Evolutionary conservation across 495 filamentous ascomycete species (phyloP).

Genomic region (Rostrohypoxylon terebratum): DNA sequence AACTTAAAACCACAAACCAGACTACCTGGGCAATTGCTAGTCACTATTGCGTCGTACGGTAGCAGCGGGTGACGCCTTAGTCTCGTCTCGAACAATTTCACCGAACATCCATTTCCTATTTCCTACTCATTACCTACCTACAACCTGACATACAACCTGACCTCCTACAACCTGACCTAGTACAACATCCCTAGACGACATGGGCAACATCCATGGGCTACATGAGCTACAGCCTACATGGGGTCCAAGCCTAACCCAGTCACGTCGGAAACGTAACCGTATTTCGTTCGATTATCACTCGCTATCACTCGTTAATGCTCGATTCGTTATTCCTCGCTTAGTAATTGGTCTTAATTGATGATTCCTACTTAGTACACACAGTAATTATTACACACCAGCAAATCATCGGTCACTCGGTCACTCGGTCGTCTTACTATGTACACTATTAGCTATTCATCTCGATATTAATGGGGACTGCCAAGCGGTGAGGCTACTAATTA

Average conservation of each 20-base stretch:
- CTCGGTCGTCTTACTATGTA: slow-evolving; percentile 11
- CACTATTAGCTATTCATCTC: too few species aligned
- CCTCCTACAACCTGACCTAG: too few species aligned
- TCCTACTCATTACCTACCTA: neutral
- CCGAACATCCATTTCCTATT: neutral
- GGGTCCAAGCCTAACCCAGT: neutral
- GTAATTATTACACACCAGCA: too few species aligned
- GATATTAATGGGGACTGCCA: slow-evolving; percentile 19
- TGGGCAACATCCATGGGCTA: neutral
- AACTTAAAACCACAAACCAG: too few species aligned
- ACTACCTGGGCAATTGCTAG: too few species aligned
- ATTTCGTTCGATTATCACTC: neutral
- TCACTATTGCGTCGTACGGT: slow-evolving; percentile 6
- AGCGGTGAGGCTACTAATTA: slow-evolving; percentile 30
- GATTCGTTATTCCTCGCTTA: neutral
- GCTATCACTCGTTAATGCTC: neutral
- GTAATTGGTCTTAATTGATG: neutral
- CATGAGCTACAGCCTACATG: neutral
- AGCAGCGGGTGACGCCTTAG: slow-evolving; percentile 1
- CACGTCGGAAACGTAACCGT: slow-evolving; percentile 3
- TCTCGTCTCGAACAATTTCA: slow-evolving; percentile 6
- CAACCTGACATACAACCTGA: too few species aligned
- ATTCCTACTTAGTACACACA: too few species aligned
- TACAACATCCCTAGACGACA: neutral
- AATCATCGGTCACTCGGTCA: neutral